Percentiles rank a stretch among this genome's conserved stretches.
phyloP scores from a whole-genome alignment of 352 stramenopile genomes.

The Phytophthora tentaculata region DNA sequence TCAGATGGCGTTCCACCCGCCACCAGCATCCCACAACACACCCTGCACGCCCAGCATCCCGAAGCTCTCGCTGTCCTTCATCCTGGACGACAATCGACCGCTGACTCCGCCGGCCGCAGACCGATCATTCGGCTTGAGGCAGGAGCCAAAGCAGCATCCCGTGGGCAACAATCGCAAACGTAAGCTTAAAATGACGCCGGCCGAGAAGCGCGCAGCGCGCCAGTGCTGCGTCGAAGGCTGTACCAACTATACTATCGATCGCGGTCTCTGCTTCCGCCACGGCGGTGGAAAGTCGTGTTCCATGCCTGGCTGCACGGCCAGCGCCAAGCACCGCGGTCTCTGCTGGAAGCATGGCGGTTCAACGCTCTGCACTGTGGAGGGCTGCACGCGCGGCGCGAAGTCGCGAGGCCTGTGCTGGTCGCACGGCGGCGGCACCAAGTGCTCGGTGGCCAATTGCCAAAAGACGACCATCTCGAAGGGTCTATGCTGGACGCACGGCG shows the following conservation, averaged over 20 bases:
- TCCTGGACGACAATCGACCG: conserved; percentile 30
- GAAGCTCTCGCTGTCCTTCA: conserved; percentile 37
- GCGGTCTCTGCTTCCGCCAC: conserved; percentile 43
- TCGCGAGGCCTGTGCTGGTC: conserved; percentile 51
- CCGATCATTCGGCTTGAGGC: conserved; percentile 7
- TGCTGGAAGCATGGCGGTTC: conserved; percentile 19
- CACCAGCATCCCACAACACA: conserved; percentile 3
- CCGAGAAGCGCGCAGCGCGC: conserved; percentile 41
- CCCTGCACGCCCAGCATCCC: conserved; percentile 6
- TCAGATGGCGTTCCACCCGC: conserved; percentile 19
- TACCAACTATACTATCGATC: conserved; percentile 58
- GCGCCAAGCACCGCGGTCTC: conserved; percentile 77
- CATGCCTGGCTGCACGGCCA: conserved; percentile 46
- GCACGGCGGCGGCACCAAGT: conserved; percentile 82
- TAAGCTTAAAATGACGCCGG: conserved; percentile 5
- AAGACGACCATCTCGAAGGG: conserved; percentile 48
- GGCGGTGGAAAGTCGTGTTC: conserved; percentile 52
- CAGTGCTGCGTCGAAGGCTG: conserved; percentile 56
- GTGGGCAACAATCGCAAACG: conserved; percentile 16
- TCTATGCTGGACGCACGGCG: conserved; percentile 53
- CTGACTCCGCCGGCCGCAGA: conserved; percentile 7
- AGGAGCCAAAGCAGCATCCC: conserved; percentile 4
- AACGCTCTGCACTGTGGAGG: no score
- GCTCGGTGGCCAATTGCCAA: conserved; percentile 41
- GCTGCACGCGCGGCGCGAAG: no score